Conservation (phyloP, 192 early-diverging fungal species). For the Coemansia sp. region DNA sequence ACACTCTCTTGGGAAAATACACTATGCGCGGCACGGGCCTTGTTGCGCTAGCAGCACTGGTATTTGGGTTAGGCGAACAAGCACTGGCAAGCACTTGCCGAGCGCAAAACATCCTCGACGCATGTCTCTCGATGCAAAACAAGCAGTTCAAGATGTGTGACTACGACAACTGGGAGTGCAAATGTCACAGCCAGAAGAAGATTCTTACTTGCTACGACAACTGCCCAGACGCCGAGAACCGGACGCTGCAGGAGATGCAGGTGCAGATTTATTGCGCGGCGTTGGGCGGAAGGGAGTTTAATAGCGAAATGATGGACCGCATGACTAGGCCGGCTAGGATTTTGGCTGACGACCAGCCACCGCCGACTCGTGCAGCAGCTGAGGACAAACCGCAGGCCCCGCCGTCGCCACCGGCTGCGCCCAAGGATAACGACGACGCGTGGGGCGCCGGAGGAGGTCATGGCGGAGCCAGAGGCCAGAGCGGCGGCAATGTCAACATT, state of each 20-base stretch:
- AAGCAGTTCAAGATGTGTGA: slow-evolving; percentile 38
- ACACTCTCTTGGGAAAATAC: not conserved
- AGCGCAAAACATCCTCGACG: slow-evolving; percentile 52
- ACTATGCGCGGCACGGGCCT: slow-evolving; percentile 7
- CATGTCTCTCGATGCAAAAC: slow-evolving; percentile 43
- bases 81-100: slow-evolving; percentile 11
- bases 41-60: slow-evolving; percentile 6
- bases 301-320: slow-evolving; percentile 38
- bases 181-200: slow-evolving; percentile 49
- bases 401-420: slow-evolving; percentile 4
- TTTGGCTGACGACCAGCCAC: slow-evolving; percentile 22
- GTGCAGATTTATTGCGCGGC: slow-evolving; percentile 48
- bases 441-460: not conserved
- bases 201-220: slow-evolving; percentile 53
- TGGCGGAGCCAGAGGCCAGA: not conserved
- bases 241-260: slow-evolving; percentile 53
- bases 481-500: slow-evolving; percentile 17
- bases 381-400: slow-evolving; percentile 3
- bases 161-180: slow-evolving; percentile 53
- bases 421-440: not conserved
- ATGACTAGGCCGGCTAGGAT: slow-evolving; percentile 43
- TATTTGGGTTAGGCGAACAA: not conserved
- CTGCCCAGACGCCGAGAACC: slow-evolving; percentile 50
- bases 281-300: slow-evolving; percentile 34
- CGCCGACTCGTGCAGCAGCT: not conserved